These are phyloP conservation scores for Ilyonectria sp. DNA, from an alignment of 2,329 filamentous ascomycete species.

Conservation along the genomic window DNA sequence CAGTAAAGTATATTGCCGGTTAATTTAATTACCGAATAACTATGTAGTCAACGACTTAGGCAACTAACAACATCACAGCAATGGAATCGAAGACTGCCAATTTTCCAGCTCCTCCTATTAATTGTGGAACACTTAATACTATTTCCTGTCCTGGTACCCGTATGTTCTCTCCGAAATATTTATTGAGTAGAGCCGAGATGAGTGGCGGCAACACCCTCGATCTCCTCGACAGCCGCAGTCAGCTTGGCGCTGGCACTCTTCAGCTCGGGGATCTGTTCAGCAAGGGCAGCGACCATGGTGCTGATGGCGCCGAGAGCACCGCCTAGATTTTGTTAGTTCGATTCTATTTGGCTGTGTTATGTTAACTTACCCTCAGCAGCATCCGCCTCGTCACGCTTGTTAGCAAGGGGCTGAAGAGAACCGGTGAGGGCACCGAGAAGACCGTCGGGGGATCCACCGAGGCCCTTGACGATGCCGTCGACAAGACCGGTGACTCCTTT, in stretches of 20 bases:
- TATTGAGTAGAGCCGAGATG: not conserved
- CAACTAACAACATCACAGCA: too few relatives aligned
- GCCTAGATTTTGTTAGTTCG: conserved; percentile 46
- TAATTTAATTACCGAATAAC: too few relatives aligned
- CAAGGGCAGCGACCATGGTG: too few relatives aligned
- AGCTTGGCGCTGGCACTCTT: not conserved
- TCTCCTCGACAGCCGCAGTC: not conserved
- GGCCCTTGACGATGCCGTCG: not conserved
- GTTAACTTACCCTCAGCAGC: not conserved
- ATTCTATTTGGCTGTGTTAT: not conserved
- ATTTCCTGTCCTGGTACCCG: not conserved
- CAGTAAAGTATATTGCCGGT: too few relatives aligned
- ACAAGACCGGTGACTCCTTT: not conserved
- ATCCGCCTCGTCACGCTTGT: not conserved
- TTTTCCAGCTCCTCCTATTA: too few relatives aligned
- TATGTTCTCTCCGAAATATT: not conserved
- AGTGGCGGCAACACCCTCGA: not conserved
- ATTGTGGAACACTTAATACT: not conserved
- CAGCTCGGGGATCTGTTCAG: too few relatives aligned
- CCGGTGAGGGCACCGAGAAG: too few relatives aligned
- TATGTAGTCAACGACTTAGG: too few relatives aligned
- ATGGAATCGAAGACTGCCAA: too few relatives aligned
- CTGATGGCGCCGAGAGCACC: not conserved
- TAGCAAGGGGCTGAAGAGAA: not conserved
- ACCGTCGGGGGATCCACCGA: not conserved